phyloP scores from a whole-genome alignment of 2,329 filamentous ascomycete species.

The Dactylellina cionopaga region DNA sequence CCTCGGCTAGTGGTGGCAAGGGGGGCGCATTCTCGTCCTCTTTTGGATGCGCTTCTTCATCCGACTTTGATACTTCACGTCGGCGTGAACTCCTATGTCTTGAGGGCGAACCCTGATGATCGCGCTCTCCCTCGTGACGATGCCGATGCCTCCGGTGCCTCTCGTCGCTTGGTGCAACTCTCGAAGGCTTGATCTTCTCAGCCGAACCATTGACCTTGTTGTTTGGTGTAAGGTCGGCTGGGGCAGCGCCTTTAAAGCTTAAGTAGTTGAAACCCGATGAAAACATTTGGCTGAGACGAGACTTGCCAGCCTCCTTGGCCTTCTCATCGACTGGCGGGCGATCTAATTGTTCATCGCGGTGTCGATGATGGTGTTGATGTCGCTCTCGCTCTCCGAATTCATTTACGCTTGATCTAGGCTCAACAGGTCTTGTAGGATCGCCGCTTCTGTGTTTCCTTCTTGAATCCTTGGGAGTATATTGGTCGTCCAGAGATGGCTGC shows the following conservation, averaged over 20 bases:
- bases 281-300: conserved; percentile 44
- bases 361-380: conserved; percentile 33
- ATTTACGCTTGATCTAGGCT: conserved; percentile 30
- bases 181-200: conserved; percentile 18
- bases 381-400: conserved; percentile 29
- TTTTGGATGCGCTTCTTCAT: conserved; percentile 29
- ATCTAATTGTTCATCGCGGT: conserved; percentile 22
- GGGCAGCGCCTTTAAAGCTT: conserved; percentile 27
- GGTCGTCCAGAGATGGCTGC: conserved; percentile 9
- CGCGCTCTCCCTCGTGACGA: conserved; percentile 21
- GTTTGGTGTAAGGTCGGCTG: neutral
- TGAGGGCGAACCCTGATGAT: conserved; percentile 23
- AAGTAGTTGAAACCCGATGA: conserved; percentile 27
- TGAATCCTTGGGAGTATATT: conserved; percentile 10
- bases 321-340: conserved; percentile 27
- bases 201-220: conserved; percentile 33
- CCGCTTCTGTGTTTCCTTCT: conserved; percentile 37
- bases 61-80: conserved; percentile 35
- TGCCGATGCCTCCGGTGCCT: conserved; percentile 29
- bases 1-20: neutral
- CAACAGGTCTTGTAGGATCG: too few relatives aligned
- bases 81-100: conserved; percentile 38
- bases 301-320: conserved; percentile 39
- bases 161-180: conserved; percentile 14
- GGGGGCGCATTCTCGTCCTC: conserved; percentile 1